phyloP scores from a whole-genome alignment of 2,329 filamentous ascomycete genomes.

The Apiospora kogelbergensis region DNA sequence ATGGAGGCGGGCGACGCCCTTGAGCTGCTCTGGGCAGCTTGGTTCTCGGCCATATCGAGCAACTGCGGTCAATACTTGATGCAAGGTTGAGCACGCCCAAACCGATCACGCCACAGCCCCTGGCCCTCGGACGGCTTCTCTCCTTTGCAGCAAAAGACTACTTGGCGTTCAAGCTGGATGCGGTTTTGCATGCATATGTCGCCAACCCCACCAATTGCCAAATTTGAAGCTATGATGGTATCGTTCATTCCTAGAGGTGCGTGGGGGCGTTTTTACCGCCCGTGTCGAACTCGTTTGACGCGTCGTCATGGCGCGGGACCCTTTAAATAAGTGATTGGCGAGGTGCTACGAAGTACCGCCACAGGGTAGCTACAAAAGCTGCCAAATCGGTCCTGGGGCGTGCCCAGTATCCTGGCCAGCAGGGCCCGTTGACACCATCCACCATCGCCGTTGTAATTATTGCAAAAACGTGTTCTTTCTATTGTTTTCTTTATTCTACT shows the following conservation, averaged over 20 bases:
- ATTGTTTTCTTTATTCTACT: no score
- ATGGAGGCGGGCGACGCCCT: conserved; percentile 7
- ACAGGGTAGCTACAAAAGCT: no score
- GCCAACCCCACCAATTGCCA: background rate
- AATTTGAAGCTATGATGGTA: background rate
- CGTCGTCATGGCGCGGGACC: background rate
- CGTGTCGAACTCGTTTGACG: background rate
- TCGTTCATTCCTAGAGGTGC: background rate
- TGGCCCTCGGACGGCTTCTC: background rate
- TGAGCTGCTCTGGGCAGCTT: background rate
- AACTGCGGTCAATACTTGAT: background rate
- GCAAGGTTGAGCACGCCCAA: background rate
- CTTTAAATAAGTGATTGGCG: background rate
- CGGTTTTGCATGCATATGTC: background rate
- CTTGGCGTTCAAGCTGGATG: background rate
- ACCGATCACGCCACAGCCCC: background rate
- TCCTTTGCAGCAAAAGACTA: background rate
- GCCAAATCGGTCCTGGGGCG: no score
- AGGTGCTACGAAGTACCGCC: no score
- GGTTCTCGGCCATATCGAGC: background rate
- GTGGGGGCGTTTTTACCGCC: background rate
- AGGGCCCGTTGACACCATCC: no score
- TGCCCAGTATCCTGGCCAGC: no score
- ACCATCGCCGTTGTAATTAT: no score
- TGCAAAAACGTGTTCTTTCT: no score